phyloP scores from a whole-genome alignment of 352 stramenopile species.

The Globisporangium abappressorium region DNA sequence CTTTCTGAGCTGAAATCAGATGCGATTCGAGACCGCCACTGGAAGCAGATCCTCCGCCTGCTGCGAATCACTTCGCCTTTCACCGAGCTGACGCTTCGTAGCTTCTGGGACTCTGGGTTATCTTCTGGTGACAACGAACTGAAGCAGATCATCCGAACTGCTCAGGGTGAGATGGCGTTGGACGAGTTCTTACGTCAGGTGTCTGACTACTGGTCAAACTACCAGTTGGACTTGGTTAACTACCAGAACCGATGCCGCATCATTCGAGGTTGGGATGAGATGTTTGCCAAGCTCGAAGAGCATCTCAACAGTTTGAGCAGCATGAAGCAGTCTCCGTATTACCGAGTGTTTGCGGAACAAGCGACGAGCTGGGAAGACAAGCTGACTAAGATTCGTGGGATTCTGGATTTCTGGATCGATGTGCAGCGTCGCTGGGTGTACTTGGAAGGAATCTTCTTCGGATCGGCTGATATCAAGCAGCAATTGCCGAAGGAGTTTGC shows the following conservation, averaged over 20 bases:
- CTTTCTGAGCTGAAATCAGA: constrained; percentile 98
- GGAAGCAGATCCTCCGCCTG: constrained; percentile 96
- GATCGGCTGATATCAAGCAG: constrained; percentile 98
- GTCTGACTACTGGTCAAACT: constrained; percentile 87
- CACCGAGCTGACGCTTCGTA: constrained; percentile 94
- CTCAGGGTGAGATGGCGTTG: constrained; percentile 99
- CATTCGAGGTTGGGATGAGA: constrained; percentile 98
- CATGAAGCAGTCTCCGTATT: constrained; percentile 99
- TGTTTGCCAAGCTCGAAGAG: constrained; percentile 99
- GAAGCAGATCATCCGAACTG: constrained; percentile 95
- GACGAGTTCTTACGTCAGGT: constrained; percentile 98
- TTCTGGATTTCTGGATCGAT: constrained; percentile 99
- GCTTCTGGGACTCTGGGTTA: constrained; percentile 97
- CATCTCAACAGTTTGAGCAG: constrained; percentile 97
- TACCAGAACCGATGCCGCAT: constrained; percentile 95
- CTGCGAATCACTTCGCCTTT: constrained; percentile 93
- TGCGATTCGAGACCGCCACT: constrained; percentile 98
- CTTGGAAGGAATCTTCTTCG: constrained; percentile 99
- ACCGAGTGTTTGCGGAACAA: constrained; percentile 97
- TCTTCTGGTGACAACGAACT: constrained; percentile 94
- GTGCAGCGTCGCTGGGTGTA: constrained; percentile 99
- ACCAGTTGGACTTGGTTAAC: constrained; percentile 90
- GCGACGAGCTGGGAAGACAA: constrained; percentile 97
- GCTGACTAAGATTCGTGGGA: constrained; percentile 94
- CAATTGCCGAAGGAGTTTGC: constrained; percentile 98